Conservation (phyloP, 441 rosid genomes). For the Oxalis stricta region DNA sequence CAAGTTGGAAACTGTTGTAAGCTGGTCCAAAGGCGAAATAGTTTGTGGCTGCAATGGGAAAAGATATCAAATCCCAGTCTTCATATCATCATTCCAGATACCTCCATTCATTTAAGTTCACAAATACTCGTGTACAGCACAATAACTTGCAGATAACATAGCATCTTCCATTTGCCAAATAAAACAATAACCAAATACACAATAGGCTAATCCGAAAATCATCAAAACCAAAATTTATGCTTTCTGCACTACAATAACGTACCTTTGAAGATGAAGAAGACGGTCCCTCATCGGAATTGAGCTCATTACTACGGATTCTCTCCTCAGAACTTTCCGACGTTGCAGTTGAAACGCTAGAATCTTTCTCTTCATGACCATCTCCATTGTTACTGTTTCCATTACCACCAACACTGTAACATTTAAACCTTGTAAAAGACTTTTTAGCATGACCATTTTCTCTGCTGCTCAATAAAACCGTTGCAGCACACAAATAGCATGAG, state of each 20-base stretch:
- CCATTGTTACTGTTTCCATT: conserved; percentile 14
- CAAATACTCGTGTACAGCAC: too few species aligned
- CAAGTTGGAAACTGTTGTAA: conserved; percentile 68
- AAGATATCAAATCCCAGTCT: conserved; percentile 11
- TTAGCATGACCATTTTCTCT: background rate
- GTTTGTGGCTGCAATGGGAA: conserved; percentile 43
- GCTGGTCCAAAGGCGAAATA: conserved; percentile 50
- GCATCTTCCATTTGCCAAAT: too few species aligned
- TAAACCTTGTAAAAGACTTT: conserved; percentile 15
- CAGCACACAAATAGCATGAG: conserved; percentile 13
- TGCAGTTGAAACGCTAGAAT: conserved; percentile 34
- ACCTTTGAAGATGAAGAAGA: conserved; percentile 55
- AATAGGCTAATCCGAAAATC: too few species aligned
- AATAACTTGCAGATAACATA: too few species aligned
- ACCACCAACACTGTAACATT: conserved; percentile 33
- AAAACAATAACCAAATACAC: background rate
- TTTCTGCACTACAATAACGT: conserved; percentile 8
- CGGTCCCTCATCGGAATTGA: conserved; percentile 29
- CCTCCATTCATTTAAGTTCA: too few species aligned
- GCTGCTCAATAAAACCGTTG: background rate
- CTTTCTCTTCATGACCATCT: too few species aligned
- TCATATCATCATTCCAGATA: conserved; percentile 1
- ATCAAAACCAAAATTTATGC: too few species aligned
- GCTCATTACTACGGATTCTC: conserved; percentile 20
- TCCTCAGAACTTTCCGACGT: conserved; percentile 29